Conservation (phyloP, 2,329 filamentous ascomycete species). For the Zarea fungicola region DNA sequence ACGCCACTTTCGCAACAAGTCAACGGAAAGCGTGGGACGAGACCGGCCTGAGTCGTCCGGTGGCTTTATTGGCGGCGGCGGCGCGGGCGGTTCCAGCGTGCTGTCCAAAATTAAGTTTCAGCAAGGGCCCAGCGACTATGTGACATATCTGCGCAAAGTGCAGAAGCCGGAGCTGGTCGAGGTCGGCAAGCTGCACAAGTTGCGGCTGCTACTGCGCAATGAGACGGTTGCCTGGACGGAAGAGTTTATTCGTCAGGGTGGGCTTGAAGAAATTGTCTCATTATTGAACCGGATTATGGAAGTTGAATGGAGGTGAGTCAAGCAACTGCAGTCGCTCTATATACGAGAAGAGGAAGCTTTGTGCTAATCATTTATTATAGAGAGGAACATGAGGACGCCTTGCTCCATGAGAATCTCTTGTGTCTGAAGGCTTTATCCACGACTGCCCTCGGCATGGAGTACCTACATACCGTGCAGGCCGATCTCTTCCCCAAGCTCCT, state of each 20-base stretch:
- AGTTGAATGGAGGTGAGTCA: conserved; percentile 89
- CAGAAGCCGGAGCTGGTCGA: conserved; percentile 79
- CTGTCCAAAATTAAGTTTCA: conserved; percentile 68
- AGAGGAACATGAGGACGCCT: conserved; percentile 90
- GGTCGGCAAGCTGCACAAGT: conserved; percentile 91
- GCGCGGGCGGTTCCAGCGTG: conserved; percentile 52
- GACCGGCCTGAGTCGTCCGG: conserved; percentile 50
- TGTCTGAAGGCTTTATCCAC: conserved; percentile 94
- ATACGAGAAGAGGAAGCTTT: conserved; percentile 14
- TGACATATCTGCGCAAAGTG: conserved; percentile 75
- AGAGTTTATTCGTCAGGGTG: conserved; percentile 79
- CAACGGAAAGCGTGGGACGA: conserved; percentile 62
- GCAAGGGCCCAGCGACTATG: conserved; percentile 75
- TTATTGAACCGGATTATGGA: conserved; percentile 88
- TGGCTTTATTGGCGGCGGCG: too few species aligned
- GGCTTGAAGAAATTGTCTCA: conserved; percentile 86
- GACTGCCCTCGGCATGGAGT: conserved; percentile 76
- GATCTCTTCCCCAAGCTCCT: conserved; percentile 82
- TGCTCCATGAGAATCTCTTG: conserved; percentile 86
- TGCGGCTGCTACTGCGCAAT: conserved; percentile 82
- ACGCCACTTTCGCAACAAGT: conserved; percentile 65
- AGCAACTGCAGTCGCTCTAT: neutral
- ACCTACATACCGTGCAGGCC: conserved; percentile 72
- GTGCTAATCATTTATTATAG: conserved; percentile 38
- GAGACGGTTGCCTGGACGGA: conserved; percentile 97